Evolutionary conservation across 139 green algal species (phyloP).

Genomic region (Picochlorum costavermella): DNA sequence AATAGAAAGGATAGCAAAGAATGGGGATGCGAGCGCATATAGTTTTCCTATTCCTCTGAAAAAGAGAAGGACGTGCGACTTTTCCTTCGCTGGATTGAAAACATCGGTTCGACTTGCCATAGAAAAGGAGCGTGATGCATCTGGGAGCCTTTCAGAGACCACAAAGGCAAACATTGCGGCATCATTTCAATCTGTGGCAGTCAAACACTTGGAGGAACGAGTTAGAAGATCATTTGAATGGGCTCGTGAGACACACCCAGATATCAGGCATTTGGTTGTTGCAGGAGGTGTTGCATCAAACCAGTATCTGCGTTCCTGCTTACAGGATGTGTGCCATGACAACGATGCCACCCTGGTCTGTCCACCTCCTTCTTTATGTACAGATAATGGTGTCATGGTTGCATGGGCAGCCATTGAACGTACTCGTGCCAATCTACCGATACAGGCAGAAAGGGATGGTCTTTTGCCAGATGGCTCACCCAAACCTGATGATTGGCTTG

Average conservation of each 20-base stretch:
- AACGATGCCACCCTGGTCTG: conserved; percentile 59
- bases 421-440: conserved; percentile 20
- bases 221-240: conserved; percentile 41
- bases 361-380: conserved; percentile 78
- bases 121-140: conserved; percentile 24
- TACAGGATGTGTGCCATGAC: conserved; percentile 41
- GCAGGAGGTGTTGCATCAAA: conserved; percentile 92
- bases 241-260: conserved; percentile 44
- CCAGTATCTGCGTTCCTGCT: conserved; percentile 44
- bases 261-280: conserved; percentile 66
- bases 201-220: conserved; percentile 77
- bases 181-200: conserved; percentile 82
- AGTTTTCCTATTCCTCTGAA: conserved; percentile 71
- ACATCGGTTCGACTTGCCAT: conserved; percentile 67
- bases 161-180: conserved; percentile 82
- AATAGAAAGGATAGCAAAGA: conserved; percentile 59
- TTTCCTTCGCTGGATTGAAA: conserved; percentile 95
- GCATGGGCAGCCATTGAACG: conserved; percentile 90
- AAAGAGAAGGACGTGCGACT: conserved; percentile 71
- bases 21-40: conserved; percentile 53
- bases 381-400: conserved; percentile 98
- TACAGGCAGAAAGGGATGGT: conserved; percentile 23
- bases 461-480: conserved; percentile 7
- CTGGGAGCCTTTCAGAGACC: conserved; percentile 13
- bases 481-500: conserved; percentile 49